Evolutionary conservation across 768 basidiomycete species (phyloP), one percentile per base, ranked within the genome.

Genomic region (Trametes cinnabarina): DNA sequence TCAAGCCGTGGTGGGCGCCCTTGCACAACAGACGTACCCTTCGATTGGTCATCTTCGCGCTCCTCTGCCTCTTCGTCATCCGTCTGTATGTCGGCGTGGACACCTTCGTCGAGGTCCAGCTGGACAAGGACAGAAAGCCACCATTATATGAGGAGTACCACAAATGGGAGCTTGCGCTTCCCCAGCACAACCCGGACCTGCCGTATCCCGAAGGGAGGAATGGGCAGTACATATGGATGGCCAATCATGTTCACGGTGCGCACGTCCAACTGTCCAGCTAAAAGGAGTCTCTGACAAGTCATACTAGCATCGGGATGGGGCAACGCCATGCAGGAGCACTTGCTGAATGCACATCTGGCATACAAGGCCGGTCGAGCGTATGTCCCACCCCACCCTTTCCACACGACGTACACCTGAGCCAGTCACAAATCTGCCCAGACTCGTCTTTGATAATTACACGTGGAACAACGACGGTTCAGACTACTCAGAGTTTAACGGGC

Each of bases 401-500:
- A 32, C 22, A 8, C n/a, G n/a, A 23, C 8, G 41, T 26, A 19
- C n/a, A 23, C 41, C 30, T 50, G n/a, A 53, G 48, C 26, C 19
- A 20, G n/a, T n/a, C n/a, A n/a, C n/a, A n/a, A n/a, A n/a, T n/a
- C n/a, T 41, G 15, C 28, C 10, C 40, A 77, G 79, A 5, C 74
- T 72, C 32, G 85, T 85, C 7, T 84, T 82, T 61, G 75, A 84
- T 53, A 80, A 86, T 48, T 84, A 82, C 61, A 81, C 82, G 0
- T 86, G 84, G 85, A 68, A 75, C 2, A 69, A 68, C 4, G 71
- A 76, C 11, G 71, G 72, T 0, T 69, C 72, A 9, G 76, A 79
- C 8, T 82, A 80, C 47, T 72, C 76, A 0, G 69, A 72, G 0
- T 86, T 65, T 66, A 78, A 81, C 51, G 80, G 78, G n/a, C 79